Evolutionary conservation across 345 rosid species (phyloP).

Genomic region (Rubroshorea leprosula): DNA sequence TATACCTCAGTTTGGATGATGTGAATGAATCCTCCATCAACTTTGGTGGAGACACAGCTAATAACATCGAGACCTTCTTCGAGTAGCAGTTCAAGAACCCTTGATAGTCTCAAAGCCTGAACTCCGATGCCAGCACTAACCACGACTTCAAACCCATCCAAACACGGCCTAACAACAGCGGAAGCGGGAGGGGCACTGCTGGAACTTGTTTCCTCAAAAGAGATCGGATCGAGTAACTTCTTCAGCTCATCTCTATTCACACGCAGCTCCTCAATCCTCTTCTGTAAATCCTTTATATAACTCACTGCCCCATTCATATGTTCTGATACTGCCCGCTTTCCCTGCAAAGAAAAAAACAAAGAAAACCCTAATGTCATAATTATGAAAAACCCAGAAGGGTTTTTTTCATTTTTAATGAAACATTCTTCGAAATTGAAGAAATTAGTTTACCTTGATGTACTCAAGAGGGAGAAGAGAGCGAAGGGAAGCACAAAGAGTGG

Average conservation of each 20-base stretch:
- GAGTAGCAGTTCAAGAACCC: conserved; percentile 25
- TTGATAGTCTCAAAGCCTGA: conserved; percentile 28
- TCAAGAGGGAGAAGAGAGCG: conserved; percentile 43
- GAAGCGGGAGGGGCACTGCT: conserved; percentile 21
- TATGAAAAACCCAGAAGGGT: neutral
- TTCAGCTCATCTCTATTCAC: conserved; percentile 34
- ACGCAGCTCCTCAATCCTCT: conserved; percentile 24
- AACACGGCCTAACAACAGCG: conserved; percentile 25
- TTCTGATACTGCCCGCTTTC: conserved; percentile 45
- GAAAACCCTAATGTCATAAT: neutral
- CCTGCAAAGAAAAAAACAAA: conserved; percentile 28
- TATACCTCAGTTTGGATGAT: conserved; percentile 37
- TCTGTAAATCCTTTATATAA: conserved; percentile 27
- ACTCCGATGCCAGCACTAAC: conserved; percentile 28
- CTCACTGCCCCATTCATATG: conserved; percentile 40
- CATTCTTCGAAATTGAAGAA: too few relatives aligned
- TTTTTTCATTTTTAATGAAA: neutral
- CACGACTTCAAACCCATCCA: conserved; percentile 38
- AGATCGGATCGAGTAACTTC: conserved; percentile 18
- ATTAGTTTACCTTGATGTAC: conserved; percentile 32
- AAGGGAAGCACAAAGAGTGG: conserved; percentile 34
- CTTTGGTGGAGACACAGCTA: conserved; percentile 28
- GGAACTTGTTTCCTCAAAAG: neutral
- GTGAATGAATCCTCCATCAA: conserved; percentile 31
- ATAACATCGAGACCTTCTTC: conserved; percentile 34